Conservation (phyloP, 2,329 filamentous ascomycete genomes). For the Exophiala spinifera region DNA sequence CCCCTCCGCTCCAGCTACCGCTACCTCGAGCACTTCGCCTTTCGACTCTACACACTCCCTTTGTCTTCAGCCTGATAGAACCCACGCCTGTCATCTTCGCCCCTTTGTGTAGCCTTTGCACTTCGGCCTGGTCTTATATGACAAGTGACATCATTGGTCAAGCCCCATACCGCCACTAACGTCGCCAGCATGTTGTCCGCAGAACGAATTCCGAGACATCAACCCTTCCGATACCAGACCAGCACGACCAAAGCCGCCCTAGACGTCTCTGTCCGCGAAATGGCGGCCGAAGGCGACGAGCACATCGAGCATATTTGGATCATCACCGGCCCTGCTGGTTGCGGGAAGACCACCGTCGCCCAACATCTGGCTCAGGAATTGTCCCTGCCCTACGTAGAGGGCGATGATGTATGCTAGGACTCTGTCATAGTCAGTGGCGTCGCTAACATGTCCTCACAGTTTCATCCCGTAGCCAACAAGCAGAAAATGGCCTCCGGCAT, state of each 20-base stretch:
- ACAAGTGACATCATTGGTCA: constrained; percentile 3
- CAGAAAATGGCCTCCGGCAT: constrained; percentile 85
- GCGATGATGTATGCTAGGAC: constrained; percentile 63
- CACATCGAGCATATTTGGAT: constrained; percentile 70
- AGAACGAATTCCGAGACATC: constrained; percentile 28
- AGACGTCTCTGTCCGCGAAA: constrained; percentile 16
- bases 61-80: not conserved
- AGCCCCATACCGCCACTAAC: constrained; percentile 9
- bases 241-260: constrained; percentile 6
- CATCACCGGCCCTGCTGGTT: constrained; percentile 74
- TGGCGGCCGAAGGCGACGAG: constrained; percentile 18
- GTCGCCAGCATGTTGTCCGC: constrained; percentile 40
- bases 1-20: not conserved
- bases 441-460: constrained; percentile 34
- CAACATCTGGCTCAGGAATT: constrained; percentile 61
- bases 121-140: constrained; percentile 3
- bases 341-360: constrained; percentile 75
- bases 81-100: not conserved
- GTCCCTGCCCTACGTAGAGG: constrained; percentile 69
- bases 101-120: constrained; percentile 7
- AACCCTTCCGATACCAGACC: constrained; percentile 16
- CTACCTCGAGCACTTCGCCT: not conserved
- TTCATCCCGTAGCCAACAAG: constrained; percentile 64
- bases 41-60: not conserved
- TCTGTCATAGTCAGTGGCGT: not conserved